Evolutionary conservation across 2,329 filamentous ascomycete species (phyloP).

Genomic region (Neodidymelliopsis sp.): DNA sequence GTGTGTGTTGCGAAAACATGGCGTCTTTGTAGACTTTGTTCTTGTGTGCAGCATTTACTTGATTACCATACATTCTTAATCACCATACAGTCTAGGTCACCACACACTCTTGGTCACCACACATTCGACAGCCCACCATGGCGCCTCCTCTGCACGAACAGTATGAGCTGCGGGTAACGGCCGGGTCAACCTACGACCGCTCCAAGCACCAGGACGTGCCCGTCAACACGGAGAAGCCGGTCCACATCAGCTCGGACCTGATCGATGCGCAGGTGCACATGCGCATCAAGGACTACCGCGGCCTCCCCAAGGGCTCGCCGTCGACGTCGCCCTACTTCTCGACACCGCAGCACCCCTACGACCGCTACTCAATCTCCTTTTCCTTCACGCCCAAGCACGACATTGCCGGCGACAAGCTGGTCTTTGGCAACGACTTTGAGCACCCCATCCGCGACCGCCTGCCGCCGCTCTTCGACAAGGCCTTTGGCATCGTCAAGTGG

Average conservation of each 20-base stretch:
- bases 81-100: too few species aligned
- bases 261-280: slow-evolving; percentile 75
- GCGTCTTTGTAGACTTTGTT: neutral
- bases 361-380: slow-evolving; percentile 87
- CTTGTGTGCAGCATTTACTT: neutral
- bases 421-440: slow-evolving; percentile 97
- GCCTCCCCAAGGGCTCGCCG: slow-evolving; percentile 76
- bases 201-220: slow-evolving; percentile 75
- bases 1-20: neutral
- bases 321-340: slow-evolving; percentile 79
- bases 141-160: slow-evolving; percentile 62
- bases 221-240: slow-evolving; percentile 73
- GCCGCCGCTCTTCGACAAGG: slow-evolving; percentile 84
- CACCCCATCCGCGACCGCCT: slow-evolving; percentile 85
- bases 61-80: neutral
- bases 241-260: slow-evolving; percentile 68
- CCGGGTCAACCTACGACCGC: slow-evolving; percentile 77
- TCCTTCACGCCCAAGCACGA: slow-evolving; percentile 74
- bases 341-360: slow-evolving; percentile 70
- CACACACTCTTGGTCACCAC: neutral
- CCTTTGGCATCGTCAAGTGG: slow-evolving; percentile 86
- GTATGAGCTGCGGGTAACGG: slow-evolving; percentile 83
- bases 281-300: slow-evolving; percentile 71
- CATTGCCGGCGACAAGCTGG: slow-evolving; percentile 74
- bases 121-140: slow-evolving; percentile 1